These are phyloP conservation scores for Colletotrichum liriopes DNA, from an alignment of 2,329 filamentous ascomycete species.

Conservation along the genomic window DNA sequence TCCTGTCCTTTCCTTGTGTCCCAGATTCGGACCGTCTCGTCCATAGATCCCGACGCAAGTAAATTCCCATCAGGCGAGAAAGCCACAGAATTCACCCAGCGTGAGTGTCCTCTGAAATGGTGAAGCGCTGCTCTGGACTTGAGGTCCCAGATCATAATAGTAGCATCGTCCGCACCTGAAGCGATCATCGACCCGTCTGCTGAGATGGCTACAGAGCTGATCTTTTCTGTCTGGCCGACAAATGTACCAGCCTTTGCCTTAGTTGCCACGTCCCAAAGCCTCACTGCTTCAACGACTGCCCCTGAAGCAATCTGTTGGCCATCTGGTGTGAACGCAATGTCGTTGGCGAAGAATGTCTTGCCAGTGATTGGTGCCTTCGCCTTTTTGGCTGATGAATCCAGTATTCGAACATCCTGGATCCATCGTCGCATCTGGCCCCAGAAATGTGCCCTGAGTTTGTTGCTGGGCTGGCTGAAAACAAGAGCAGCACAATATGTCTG, in stretches of 20 bases:
- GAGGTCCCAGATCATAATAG: not conserved
- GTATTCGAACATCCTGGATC: not conserved
- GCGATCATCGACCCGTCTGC: not conserved
- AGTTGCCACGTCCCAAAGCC: not conserved
- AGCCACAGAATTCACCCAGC: slow-evolving; percentile 41
- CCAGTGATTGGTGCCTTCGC: not conserved
- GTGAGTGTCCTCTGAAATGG: not conserved
- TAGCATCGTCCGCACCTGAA: not conserved
- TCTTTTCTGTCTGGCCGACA: not conserved
- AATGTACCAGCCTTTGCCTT: not conserved
- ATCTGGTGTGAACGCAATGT: not conserved
- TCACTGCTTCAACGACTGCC: not conserved
- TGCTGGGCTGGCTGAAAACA: slow-evolving; percentile 46
- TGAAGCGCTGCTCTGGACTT: not conserved
- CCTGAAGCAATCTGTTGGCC: not conserved
- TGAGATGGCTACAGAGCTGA: not conserved
- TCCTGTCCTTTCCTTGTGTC: too few species aligned
- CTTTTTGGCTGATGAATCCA: not conserved
- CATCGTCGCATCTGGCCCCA: slow-evolving; percentile 11
- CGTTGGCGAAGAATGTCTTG: not conserved
- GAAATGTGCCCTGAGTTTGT: slow-evolving; percentile 42
- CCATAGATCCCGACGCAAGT: too few species aligned
- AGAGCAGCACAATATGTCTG: slow-evolving; percentile 49
- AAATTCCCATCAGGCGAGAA: slow-evolving; percentile 12
- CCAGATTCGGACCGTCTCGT: too few species aligned